Evolutionary conservation across 2,329 filamentous ascomycete genomes (phyloP).

Genomic region (Chaetomiaceae sp.): DNA sequence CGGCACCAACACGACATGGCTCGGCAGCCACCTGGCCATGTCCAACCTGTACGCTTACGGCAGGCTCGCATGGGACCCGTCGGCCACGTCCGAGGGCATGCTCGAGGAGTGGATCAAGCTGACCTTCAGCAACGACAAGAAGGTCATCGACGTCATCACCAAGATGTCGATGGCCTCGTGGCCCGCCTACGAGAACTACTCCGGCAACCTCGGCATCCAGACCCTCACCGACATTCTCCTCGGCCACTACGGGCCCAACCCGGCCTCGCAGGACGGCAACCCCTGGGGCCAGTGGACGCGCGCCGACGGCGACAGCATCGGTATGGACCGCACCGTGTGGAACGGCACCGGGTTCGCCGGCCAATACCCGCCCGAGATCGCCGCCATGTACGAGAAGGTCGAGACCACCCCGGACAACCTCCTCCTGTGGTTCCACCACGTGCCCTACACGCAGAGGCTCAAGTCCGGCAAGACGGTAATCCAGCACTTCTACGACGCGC

Average conservation of each 20-base stretch:
- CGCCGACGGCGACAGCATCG: slow-evolving; percentile 54
- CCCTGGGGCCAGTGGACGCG: slow-evolving; percentile 71
- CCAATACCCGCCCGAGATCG: slow-evolving; percentile 61
- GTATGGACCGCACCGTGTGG: slow-evolving; percentile 66
- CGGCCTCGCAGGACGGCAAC: slow-evolving; percentile 62
- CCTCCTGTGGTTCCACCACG: slow-evolving; percentile 71
- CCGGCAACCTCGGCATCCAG: slow-evolving; percentile 65
- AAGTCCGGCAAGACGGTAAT: slow-evolving; percentile 62
- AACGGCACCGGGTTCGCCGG: slow-evolving; percentile 64
- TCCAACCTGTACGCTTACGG: slow-evolving; percentile 69
- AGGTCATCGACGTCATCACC: slow-evolving; percentile 56
- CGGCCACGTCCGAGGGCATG: slow-evolving; percentile 43
- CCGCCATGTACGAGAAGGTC: slow-evolving; percentile 53
- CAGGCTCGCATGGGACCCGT: slow-evolving; percentile 61
- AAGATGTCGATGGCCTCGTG: slow-evolving; percentile 64
- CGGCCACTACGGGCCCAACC: slow-evolving; percentile 64
- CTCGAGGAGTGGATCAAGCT: slow-evolving; percentile 64
- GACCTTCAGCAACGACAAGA: slow-evolving; percentile 55
- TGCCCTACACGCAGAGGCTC: slow-evolving; percentile 60
- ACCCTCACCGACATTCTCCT: slow-evolving; percentile 65
- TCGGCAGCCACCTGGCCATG: slow-evolving; percentile 66
- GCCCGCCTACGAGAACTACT: slow-evolving; percentile 68
- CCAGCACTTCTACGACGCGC: slow-evolving; percentile 50
- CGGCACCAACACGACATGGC: slow-evolving; percentile 62
- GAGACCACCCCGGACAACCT: slow-evolving; percentile 64